Evolutionary conservation across 164 flowering plant genomes (phyloP).

Genomic region (Protea cynaroides): DNA sequence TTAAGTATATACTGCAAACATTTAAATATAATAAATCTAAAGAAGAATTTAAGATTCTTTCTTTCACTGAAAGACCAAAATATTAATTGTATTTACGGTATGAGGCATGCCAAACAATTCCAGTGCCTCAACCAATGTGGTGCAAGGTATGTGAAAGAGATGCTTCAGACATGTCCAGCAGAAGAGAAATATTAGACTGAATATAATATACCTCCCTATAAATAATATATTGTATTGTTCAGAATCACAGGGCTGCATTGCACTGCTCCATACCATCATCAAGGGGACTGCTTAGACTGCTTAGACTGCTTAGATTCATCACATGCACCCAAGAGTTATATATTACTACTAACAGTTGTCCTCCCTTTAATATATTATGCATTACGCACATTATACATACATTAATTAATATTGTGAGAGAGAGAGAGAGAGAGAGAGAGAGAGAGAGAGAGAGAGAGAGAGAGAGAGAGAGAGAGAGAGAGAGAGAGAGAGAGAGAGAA

Average conservation of each 20-base stretch:
- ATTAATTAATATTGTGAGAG: neutral
- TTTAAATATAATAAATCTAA: neutral
- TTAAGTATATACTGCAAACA: constrained; percentile 22
- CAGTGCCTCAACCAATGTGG: constrained; percentile 25
- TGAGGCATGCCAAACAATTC: constrained; percentile 35
- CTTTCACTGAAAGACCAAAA: constrained; percentile 11
- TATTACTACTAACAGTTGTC: constrained; percentile 12
- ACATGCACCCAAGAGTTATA: constrained; percentile 15
- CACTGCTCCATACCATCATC: constrained; percentile 22
- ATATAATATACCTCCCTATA: neutral
- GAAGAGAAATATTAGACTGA: constrained; percentile 8
- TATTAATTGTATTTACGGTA: constrained; percentile 13
- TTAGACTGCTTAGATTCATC: constrained; percentile 15
- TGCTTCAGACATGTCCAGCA: constrained; percentile 23
- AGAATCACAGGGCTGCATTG: constrained; percentile 9
- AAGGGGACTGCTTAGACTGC: constrained; percentile 17
- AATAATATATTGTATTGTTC: constrained; percentile 3
- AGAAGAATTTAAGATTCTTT: constrained; percentile 25
- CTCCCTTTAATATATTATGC: constrained; percentile 3
- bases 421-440: neutral
- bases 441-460: neutral
- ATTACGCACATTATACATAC: neutral
- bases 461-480: neutral
- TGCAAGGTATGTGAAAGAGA: constrained; percentile 26
- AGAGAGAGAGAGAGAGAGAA: neutral